Evolutionary conservation across 441 rosid species (phyloP).

Genomic region (Bocquillonia castaneifolia): DNA sequence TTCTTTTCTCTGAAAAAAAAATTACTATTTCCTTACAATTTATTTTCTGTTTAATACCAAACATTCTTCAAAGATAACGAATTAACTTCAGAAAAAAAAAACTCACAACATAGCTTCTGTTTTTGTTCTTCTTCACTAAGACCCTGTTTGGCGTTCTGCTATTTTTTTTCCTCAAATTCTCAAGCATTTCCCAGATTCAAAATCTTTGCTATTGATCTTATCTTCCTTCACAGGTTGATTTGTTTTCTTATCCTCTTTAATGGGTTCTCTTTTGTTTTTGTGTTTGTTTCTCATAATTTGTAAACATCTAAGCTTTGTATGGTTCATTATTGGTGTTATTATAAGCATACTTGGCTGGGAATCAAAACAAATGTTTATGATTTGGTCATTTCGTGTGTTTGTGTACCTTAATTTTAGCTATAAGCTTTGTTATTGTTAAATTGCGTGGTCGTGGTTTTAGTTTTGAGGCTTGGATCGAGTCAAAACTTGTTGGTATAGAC

Average conservation of each 20-base stretch:
- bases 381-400: neutral
- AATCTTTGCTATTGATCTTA: neutral
- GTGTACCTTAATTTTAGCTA: slow-evolving; percentile 4
- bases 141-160: slow-evolving; percentile 2
- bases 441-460: neutral
- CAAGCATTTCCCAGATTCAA: slow-evolving; percentile 4
- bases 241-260: neutral
- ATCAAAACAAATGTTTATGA: neutral
- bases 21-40: neutral
- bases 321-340: neutral
- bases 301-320: neutral
- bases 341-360: neutral
- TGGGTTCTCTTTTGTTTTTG: neutral
- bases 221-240: neutral
- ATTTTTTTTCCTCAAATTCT: neutral
- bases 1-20: neutral
- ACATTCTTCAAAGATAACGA: slow-evolving; percentile 3
- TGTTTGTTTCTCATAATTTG: neutral
- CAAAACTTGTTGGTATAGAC: neutral
- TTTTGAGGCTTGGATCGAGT: neutral
- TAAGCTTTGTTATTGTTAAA: neutral
- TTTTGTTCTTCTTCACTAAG: neutral
- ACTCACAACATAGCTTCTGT: neutral
- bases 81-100: neutral
- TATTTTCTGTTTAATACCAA: neutral